Evolutionary conservation across 225 moss, liverwort and hornwort species (phyloP).

Genomic region (Polytrichum commune): DNA sequence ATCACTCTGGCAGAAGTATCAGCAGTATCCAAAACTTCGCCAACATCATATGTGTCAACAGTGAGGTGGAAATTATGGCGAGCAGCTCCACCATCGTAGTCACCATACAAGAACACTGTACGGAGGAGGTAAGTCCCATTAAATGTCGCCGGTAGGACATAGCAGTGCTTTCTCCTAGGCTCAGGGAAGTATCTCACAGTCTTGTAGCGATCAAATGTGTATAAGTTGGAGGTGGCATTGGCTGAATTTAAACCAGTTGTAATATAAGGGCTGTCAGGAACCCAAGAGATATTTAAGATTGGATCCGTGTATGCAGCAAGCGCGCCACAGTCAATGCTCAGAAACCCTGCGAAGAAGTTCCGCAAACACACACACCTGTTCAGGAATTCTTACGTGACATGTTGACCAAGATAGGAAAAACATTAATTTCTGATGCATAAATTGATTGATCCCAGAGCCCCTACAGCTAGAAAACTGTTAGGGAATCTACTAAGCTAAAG

Average conservation of each 20-base stretch:
- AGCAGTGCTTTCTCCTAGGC: conserved; percentile 32
- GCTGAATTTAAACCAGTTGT: neutral
- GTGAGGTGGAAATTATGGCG: conserved; percentile 24
- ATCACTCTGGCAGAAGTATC: neutral
- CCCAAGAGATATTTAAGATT: neutral
- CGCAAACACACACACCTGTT: neutral
- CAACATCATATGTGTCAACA: conserved; percentile 23
- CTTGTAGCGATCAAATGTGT: neutral
- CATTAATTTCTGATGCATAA: too few species aligned
- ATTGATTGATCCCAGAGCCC: too few species aligned
- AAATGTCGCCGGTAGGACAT: conserved; percentile 18
- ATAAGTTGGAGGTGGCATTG: neutral
- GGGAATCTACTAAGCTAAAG: too few species aligned
- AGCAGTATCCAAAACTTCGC: neutral
- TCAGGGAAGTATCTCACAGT: conserved; percentile 32
- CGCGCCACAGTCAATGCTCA: conserved; percentile 12
- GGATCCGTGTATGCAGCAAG: neutral
- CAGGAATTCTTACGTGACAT: too few species aligned
- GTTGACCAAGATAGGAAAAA: too few species aligned
- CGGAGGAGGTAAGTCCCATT: conserved; percentile 36
- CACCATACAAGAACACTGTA: conserved; percentile 26
- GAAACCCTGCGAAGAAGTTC: neutral
- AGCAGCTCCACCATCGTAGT: neutral
- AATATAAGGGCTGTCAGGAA: conserved; percentile 9
- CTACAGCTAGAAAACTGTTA: too few species aligned